Base-by-base conservation (phyloP, 768 basidiomycete species). In the Chalciporus chontae region DNA sequence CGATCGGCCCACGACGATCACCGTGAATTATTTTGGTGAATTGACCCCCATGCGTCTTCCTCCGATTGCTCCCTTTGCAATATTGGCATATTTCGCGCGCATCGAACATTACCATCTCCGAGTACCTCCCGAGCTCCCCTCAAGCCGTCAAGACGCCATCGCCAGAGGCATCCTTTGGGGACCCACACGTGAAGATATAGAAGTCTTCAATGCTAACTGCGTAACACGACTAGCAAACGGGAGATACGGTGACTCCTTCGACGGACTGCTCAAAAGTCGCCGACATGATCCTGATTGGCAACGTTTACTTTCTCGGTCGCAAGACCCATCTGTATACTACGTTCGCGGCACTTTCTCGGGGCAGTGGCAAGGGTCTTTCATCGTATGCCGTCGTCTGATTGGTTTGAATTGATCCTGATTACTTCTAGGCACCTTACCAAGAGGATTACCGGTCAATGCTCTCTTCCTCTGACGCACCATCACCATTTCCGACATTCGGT, bases 341-440 rank as follows among this genome's bases (percentile, higher is more conserved):
- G 64, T 66, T 44, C 67, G 74, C 19, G 78, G 74, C 10, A 66
- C 68, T 1, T 65, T 80, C 23, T 70, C 71, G 3, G 80, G 79
- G 17, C 65, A 60, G 32, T 82, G 77, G 78, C 70, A 72, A 46
- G 79, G 78, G 3, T 74, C 77, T 8, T 71, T 66, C 36, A 70
- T 79, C 11, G 79, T 80, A 53, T 47, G 74, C 18, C 24, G 8
- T 29, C 18, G 10, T 44, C 40, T 47, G 24, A 19, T 51, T 34
- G 9, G 9, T 43, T 40, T 26, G 15, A 42, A 37, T 51, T 19
- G 24, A 15, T 32, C 21, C 47, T 52, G 44, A 50, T 23, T 46
- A 5, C 40, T 37, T 46, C n/a, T 29, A 79, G 78, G 64, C 69
- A 11, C 72, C 74, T 5, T 71, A 52, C 56, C 49, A 65, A 17